Evolutionary conservation across 495 filamentous ascomycete genomes (phyloP).

Genomic region (Cercophora newfieldiana): DNA sequence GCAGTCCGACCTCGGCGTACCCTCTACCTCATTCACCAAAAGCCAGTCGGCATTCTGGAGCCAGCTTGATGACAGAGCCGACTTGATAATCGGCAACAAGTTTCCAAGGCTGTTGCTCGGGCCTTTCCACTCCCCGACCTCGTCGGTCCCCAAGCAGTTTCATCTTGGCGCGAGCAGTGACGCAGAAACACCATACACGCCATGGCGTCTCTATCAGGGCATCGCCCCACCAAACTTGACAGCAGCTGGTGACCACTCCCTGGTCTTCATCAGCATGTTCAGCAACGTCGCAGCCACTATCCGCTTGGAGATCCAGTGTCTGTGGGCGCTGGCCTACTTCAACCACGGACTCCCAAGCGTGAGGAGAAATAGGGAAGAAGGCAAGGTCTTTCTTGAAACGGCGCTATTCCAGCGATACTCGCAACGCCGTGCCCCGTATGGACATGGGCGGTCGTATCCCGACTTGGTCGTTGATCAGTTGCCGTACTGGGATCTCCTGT

Average conservation of each 20-base stretch:
- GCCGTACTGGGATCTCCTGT: slow-evolving; percentile 65
- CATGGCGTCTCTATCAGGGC: slow-evolving; percentile 61
- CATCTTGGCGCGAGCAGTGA: slow-evolving; percentile 2
- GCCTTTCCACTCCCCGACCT: slow-evolving; percentile 17
- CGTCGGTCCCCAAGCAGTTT: slow-evolving; percentile 13
- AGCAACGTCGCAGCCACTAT: slow-evolving; percentile 57
- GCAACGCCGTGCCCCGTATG: slow-evolving; percentile 56
- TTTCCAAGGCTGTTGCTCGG: slow-evolving; percentile 57
- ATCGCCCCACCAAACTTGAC: slow-evolving; percentile 57
- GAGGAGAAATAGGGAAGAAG: slow-evolving; percentile 31
- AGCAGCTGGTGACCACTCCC: slow-evolving; percentile 21
- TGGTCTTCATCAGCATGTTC: slow-evolving; percentile 65
- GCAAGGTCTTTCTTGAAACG: slow-evolving; percentile 44
- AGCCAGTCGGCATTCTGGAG: slow-evolving; percentile 20
- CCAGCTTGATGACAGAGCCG: slow-evolving; percentile 43
- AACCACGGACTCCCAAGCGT: slow-evolving; percentile 32
- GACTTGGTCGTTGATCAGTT: slow-evolving; percentile 67
- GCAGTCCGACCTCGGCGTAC: slow-evolving; percentile 24
- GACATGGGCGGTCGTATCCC: slow-evolving; percentile 56
- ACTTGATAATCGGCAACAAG: slow-evolving; percentile 55
- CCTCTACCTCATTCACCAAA: slow-evolving; percentile 6
- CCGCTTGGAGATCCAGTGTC: slow-evolving; percentile 28
- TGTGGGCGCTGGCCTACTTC: slow-evolving; percentile 44
- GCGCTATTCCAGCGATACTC: slow-evolving; percentile 59
- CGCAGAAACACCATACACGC: slow-evolving; percentile 27